Percentiles rank a stretch among this genome's conserved stretches.
phyloP scores from a whole-genome alignment of 73 alveolate genomes.

The Symbiodinium natans region DNA sequence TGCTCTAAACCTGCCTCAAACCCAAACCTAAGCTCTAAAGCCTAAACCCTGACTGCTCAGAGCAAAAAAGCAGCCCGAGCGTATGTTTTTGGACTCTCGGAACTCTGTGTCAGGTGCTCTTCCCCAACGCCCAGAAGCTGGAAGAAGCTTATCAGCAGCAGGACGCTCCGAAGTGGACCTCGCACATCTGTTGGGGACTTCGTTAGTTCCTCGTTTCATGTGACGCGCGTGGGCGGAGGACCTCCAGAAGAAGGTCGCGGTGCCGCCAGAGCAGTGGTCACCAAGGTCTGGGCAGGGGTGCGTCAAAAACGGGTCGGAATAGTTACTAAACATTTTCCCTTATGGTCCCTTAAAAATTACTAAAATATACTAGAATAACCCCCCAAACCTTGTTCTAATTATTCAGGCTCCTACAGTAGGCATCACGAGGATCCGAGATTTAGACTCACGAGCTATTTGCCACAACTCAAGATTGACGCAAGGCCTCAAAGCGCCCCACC shows the following conservation, averaged over 20 bases:
- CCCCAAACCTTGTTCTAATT: too few species aligned
- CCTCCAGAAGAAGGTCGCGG: constrained; percentile 22
- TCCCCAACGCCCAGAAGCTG: constrained; percentile 60
- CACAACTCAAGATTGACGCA: too few species aligned
- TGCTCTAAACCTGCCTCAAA: too few species aligned
- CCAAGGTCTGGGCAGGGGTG: constrained; percentile 9
- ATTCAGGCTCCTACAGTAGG: too few species aligned
- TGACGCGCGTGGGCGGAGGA: background rate
- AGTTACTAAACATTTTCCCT: too few species aligned
- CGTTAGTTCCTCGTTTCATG: background rate
- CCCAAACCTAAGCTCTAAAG: too few species aligned
- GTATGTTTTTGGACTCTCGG: background rate
- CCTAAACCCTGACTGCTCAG: background rate
- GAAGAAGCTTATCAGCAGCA: constrained; percentile 68
- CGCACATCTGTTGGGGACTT: background rate
- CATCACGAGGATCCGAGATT: too few species aligned
- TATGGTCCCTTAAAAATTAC: too few species aligned
- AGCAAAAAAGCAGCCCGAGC: background rate
- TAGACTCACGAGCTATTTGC: too few species aligned
- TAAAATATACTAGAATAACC: too few species aligned
- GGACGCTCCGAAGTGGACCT: background rate
- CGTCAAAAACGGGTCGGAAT: too few species aligned
- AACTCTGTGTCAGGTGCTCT: constrained; percentile 74
- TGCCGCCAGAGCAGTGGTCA: constrained; percentile 33
- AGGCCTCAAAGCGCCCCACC: too few species aligned